Conservation (phyloP, 768 basidiomycete species). For the Termitomyces titanicus region DNA sequence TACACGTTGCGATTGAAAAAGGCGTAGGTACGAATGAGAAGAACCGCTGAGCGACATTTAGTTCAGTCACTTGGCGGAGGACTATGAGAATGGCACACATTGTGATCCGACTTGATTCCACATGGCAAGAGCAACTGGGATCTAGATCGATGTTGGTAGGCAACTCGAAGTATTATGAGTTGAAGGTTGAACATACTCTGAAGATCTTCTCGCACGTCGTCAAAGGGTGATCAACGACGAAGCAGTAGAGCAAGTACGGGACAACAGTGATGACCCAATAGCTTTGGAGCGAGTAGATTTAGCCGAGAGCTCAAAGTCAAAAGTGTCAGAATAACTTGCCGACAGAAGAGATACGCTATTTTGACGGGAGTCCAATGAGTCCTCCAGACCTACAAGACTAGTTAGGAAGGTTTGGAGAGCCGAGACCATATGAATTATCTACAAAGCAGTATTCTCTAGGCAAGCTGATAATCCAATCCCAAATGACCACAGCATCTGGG, state of each 20-base stretch:
- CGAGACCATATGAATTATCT: slow-evolving; percentile 22
- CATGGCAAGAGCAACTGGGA: slow-evolving; percentile 79
- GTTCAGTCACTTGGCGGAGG: neutral
- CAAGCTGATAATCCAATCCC: slow-evolving; percentile 83
- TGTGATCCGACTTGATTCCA: slow-evolving; percentile 87
- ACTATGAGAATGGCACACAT: slow-evolving; percentile 40
- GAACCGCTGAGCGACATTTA: slow-evolving; percentile 48
- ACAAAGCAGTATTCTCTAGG: slow-evolving; percentile 79
- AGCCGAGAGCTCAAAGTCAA: slow-evolving; percentile 8
- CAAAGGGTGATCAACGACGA: slow-evolving; percentile 63
- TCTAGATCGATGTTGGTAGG: slow-evolving; percentile 34
- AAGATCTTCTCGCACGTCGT: slow-evolving; percentile 69
- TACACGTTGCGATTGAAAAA: slow-evolving; percentile 80
- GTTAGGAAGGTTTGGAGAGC: slow-evolving; percentile 18
- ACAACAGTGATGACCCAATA: slow-evolving; percentile 84
- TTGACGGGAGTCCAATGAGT: slow-evolving; percentile 85
- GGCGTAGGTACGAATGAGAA: slow-evolving; percentile 81
- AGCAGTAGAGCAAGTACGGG: slow-evolving; percentile 74
- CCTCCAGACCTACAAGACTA: slow-evolving; percentile 62
- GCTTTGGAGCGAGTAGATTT: slow-evolving; percentile 29
- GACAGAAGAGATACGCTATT: slow-evolving; percentile 78
- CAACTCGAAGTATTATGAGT: neutral
- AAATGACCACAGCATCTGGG: slow-evolving; percentile 74
- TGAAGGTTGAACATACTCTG: slow-evolving; percentile 38
- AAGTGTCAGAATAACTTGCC: slow-evolving; percentile 43